Evolutionary conservation across 2,329 filamentous ascomycete species (phyloP), one percentile per base, ranked within the genome.

Genomic region (Chaetomium olivaceum): DNA sequence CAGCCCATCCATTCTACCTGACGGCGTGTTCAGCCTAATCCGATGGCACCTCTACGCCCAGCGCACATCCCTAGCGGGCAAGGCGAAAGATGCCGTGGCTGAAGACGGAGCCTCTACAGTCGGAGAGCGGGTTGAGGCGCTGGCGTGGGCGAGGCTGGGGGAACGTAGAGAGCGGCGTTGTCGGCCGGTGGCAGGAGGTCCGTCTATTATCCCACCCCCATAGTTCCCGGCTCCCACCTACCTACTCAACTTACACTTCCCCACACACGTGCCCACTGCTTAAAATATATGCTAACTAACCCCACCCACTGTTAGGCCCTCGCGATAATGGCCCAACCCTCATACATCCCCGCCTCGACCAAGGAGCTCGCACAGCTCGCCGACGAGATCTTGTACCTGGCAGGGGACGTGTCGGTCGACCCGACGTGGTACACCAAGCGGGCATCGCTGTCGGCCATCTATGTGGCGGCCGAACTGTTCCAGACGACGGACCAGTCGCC

Each of bases 351-450:
- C 0, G 80, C 87, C 9, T 93, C 93, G 0, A 76, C 97, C 3
- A 84, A 84, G 54, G 95, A 98, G 79, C 85, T 99, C 4, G 88
- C 90, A 51, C 82, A 85, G 58, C 86, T 99, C 4, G 86, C 90
- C n/a, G 94, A 97, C 76, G 95, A 99, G 77, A 96, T 99, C 60
- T 91, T 91, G 84, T 93, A 91, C 74, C 86, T 97, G 4, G 87
- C 94, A 0, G 92, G 92, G 59, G 95, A 98, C 77, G 82, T 80
- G 25, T 85, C 89, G 25, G 91, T 97, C 67, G 93, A 98, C 77
- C 85, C 87, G 4, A 89, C 88, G 4, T 99, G 95, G 95, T 99
- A 99, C 74, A 81, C 84, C 64, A 87, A 87, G 74, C 83, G 85
- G 58, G 84, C 80, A 3, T 82, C 81, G 23, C 77, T 87, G 11